These are phyloP conservation scores for Hyphodiscus sp. DNA, from an alignment of 2,329 filamentous ascomycete genomes.

Conservation along the genomic window DNA sequence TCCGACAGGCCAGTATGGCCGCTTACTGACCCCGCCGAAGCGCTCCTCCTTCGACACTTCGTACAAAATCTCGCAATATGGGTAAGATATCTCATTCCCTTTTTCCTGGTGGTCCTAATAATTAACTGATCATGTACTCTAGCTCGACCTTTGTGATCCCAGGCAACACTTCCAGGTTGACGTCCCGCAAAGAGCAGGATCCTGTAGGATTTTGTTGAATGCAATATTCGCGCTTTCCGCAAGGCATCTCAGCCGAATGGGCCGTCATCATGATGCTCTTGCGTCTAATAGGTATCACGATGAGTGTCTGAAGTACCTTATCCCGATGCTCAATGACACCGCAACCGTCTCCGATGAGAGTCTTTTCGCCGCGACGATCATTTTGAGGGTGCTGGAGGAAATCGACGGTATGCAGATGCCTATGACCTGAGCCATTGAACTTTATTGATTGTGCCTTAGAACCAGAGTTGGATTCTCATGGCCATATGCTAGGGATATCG, in stretches of 20 bases:
- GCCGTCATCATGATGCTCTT: constrained; percentile 17
- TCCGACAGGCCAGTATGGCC: constrained; percentile 16
- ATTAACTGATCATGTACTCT: background rate
- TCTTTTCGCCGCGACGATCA: constrained; percentile 48
- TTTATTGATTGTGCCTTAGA: constrained; percentile 1
- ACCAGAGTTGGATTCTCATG: constrained; percentile 13
- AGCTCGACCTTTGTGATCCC: constrained; percentile 23
- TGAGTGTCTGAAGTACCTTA: constrained; percentile 34
- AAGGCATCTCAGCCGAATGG: constrained; percentile 33
- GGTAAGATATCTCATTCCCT: constrained; percentile 8
- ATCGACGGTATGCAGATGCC: constrained; percentile 26
- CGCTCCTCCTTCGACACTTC: constrained; percentile 17
- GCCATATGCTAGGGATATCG: constrained; percentile 25
- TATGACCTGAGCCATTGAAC: background rate
- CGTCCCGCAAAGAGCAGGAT: constrained; percentile 46
- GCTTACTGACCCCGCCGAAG: constrained; percentile 15
- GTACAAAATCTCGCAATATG: constrained; percentile 22
- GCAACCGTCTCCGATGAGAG: constrained; percentile 41
- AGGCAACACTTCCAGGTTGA: constrained; percentile 44
- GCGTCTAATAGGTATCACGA: constrained; percentile 42
- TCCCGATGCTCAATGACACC: constrained; percentile 19
- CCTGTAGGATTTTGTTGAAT: constrained; percentile 33
- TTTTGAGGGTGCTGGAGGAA: constrained; percentile 51
- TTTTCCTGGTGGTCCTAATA: background rate
- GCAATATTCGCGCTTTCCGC: constrained; percentile 31